These are phyloP conservation scores for Colletotrichum sp. DNA, from an alignment of 2,329 filamentous ascomycete genomes.

Conservation along the genomic window DNA sequence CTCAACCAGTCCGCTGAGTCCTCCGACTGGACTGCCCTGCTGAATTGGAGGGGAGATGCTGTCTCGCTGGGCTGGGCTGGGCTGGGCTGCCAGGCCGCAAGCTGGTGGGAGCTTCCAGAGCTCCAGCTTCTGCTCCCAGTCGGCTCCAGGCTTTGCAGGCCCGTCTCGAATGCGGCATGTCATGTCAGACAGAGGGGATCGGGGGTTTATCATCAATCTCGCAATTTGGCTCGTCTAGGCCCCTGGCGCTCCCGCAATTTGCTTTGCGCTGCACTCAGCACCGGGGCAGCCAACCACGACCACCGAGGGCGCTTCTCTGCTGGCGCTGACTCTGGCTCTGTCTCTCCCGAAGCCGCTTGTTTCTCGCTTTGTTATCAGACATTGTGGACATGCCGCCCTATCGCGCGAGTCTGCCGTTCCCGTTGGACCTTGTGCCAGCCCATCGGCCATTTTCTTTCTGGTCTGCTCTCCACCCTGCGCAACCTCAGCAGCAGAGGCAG, in stretches of 20 bases:
- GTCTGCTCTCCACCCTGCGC: not conserved
- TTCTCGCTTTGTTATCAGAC: not conserved
- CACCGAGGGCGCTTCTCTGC: not conserved
- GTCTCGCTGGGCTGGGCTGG: not conserved
- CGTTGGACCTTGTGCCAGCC: not conserved
- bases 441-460: not conserved
- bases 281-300: not conserved
- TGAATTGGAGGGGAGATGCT: not conserved
- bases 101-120: slow-evolving; percentile 9
- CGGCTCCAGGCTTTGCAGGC: not conserved
- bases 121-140: not conserved
- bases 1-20: not conserved
- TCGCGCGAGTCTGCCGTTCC: not conserved
- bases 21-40: not conserved
- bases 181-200: not conserved
- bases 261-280: not conserved
- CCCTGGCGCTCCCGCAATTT: slow-evolving; percentile 4
- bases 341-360: not conserved
- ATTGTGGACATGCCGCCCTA: not conserved
- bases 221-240: not conserved
- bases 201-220: slow-evolving; percentile 11
- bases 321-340: not conserved
- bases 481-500: not conserved
- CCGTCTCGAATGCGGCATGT: slow-evolving; percentile 6
- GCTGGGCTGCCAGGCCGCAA: not conserved